phyloP scores from a whole-genome alignment of 2,329 filamentous ascomycete genomes.

The Akanthomyces muscarius region DNA sequence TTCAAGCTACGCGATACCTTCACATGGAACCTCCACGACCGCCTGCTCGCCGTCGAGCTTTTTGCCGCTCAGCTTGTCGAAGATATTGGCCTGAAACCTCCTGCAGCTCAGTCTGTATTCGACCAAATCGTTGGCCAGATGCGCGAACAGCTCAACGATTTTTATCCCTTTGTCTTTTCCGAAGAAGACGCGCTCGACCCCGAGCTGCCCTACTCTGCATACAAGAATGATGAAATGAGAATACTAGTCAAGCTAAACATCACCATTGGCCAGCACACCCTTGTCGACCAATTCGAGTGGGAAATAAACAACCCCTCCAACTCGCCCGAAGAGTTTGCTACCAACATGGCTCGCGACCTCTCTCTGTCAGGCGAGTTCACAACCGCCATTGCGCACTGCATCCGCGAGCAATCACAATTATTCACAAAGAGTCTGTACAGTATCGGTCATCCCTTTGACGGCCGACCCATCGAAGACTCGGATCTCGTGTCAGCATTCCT shows the following conservation, averaged over 20 bases:
- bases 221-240: slow-evolving; percentile 99
- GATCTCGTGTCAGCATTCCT: slow-evolving; percentile 84
- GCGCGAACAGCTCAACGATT: slow-evolving; percentile 86
- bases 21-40: slow-evolving; percentile 96
- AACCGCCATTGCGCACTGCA: slow-evolving; percentile 95
- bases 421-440: slow-evolving; percentile 93
- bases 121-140: slow-evolving; percentile 65
- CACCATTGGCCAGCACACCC: slow-evolving; percentile 88
- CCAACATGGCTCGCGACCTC: slow-evolving; percentile 82
- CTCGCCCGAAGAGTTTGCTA: slow-evolving; percentile 90
- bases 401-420: slow-evolving; percentile 90
- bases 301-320: slow-evolving; percentile 95
- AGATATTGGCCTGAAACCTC: slow-evolving; percentile 76
- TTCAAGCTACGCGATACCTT: slow-evolving; percentile 95
- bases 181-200: slow-evolving; percentile 89
- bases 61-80: slow-evolving; percentile 90
- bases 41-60: slow-evolving; percentile 70
- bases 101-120: slow-evolving; percentile 60
- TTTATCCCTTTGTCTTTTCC: slow-evolving; percentile 85
- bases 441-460: slow-evolving; percentile 91
- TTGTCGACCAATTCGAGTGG: slow-evolving; percentile 98
- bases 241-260: slow-evolving; percentile 95
- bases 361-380: slow-evolving; percentile 93
- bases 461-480: slow-evolving; percentile 84
- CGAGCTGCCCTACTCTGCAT: slow-evolving; percentile 83